Evolutionary conservation across 176 grass and related monocot genomes (phyloP).

Genomic region (Tillandsia fasciculata): DNA sequence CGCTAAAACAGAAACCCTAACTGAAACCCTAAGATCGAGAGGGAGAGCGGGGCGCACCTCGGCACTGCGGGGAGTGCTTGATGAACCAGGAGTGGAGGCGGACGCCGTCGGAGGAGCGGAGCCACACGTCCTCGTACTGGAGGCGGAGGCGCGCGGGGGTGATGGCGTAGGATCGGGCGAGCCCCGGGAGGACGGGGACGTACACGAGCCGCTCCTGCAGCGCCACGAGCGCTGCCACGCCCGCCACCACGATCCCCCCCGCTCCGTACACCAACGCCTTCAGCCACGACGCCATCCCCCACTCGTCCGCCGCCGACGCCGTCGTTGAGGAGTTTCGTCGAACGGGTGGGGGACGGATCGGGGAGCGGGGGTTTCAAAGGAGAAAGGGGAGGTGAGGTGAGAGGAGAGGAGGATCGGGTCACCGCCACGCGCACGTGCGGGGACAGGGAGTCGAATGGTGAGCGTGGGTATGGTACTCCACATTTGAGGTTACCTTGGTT

Average conservation of each 20-base stretch:
- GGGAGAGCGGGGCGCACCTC: constrained; percentile 27
- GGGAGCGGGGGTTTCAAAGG: background rate
- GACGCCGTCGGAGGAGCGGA: constrained; percentile 70
- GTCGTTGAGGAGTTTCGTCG: constrained; percentile 21
- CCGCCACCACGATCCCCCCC: constrained; percentile 64
- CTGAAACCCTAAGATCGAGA: constrained; percentile 2
- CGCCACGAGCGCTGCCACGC: constrained; percentile 73
- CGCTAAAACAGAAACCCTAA: background rate
- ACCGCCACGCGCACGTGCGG: no score
- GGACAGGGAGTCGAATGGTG: no score
- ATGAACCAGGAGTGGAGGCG: constrained; percentile 97
- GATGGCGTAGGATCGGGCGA: constrained; percentile 68
- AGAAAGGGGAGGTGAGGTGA: background rate
- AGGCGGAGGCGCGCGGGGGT: constrained; percentile 58
- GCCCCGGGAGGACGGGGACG: constrained; percentile 83
- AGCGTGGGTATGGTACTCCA: no score
- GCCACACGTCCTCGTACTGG: constrained; percentile 77
- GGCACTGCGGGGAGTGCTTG: constrained; percentile 52
- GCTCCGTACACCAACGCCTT: constrained; percentile 65
- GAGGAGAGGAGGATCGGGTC: background rate
- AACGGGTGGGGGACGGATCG: constrained; percentile 9
- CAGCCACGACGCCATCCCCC: constrained; percentile 50
- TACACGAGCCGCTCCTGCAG: constrained; percentile 96
- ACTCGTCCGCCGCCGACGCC: constrained; percentile 16
- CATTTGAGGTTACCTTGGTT: no score